Base-by-base conservation (phyloP, 108 stramenopile species). In the Nitzschia sp. region DNA sequence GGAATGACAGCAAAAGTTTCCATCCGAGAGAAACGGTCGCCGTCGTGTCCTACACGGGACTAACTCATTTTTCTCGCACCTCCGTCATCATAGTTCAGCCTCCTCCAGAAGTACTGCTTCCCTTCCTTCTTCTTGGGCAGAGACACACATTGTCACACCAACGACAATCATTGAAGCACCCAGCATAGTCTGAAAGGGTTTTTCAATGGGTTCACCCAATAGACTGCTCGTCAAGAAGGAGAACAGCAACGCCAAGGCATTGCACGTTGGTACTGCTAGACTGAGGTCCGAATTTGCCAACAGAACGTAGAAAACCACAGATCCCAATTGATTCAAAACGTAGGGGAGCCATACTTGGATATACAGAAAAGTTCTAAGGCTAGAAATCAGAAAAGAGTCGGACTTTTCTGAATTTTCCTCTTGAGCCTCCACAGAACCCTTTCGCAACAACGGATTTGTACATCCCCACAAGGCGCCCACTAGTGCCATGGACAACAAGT, bases 401-500 rank as follows among this genome's bases (percentile, higher is more conserved):
- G 44, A 51, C 8, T 21, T 12, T 19, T 50, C n/a, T 55, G 41
- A 12, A 10, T 56, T 65, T n/a, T 61, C 62, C 43, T 57, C 57
- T 65, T 51, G 51, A 57, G 44, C 53, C 64, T 79, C 73, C 12
- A 54, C 46, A 26, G 85, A 61, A 9, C 85, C 91, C 55, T 82
- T 78, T 48, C 91, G 82, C 75, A 93, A 70, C 7, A 93, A 62
- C 10, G 91, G 91, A 81, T 93, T 93, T 11, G 91, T 93, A 63
- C 91, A 93, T 22, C 91, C 91, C 91, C 91, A 93, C 24, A 93
- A 59, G 10, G 84, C 84, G 7, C 91, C 87, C 2, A 93, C 91
- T 1, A 87, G 55, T 6, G 88, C 10, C 34, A 89, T 77, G 25
- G 83, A 81, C 15, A 85, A 14, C 7, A 78, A 51, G 58, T 85